Conservation (phyloP, 495 filamentous ascomycete genomes). For the Cercophora newfieldiana region DNA sequence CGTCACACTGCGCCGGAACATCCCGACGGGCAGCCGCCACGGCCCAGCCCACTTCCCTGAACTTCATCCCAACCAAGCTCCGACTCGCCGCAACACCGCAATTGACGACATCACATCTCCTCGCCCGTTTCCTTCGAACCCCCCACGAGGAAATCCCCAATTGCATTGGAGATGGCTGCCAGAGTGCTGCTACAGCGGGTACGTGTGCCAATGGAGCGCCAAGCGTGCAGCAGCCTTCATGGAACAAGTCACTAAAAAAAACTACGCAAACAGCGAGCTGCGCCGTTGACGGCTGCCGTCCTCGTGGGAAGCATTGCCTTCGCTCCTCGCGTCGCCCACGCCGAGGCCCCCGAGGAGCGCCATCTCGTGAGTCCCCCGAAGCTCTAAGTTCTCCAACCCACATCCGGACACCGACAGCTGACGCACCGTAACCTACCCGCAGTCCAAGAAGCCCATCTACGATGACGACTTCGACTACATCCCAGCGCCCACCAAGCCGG, state of each 20-base stretch:
- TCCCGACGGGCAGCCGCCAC: neutral
- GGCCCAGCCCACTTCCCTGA: neutral
- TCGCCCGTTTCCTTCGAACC: conserved; percentile 14
- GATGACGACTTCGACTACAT: conserved; percentile 66
- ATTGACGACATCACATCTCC: neutral
- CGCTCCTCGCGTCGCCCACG: conserved; percentile 46
- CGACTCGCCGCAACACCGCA: neutral
- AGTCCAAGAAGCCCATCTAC: conserved; percentile 83
- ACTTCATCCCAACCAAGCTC: conserved; percentile 11
- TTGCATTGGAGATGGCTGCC: conserved; percentile 52
- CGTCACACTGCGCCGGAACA: neutral
- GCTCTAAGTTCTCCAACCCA: neutral
- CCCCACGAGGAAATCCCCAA: conserved; percentile 29
- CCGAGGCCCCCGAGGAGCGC: conserved; percentile 44
- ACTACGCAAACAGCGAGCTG: conserved; percentile 36
- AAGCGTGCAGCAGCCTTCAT: neutral
- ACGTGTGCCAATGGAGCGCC: conserved; percentile 12
- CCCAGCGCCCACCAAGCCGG: conserved; percentile 36
- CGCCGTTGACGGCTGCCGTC: conserved; percentile 49
- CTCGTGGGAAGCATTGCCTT: conserved; percentile 47
- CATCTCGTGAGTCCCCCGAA: conserved; percentile 32
- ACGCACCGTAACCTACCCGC: conserved; percentile 15
- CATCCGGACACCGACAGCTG: neutral
- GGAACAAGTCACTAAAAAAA: conserved; percentile 13
- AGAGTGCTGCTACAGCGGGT: conserved; percentile 55